Percentiles rank a stretch among this genome's conserved stretches.
Conservation (phyloP, 164 flowering plant species). For the Vitis rupestris region DNA sequence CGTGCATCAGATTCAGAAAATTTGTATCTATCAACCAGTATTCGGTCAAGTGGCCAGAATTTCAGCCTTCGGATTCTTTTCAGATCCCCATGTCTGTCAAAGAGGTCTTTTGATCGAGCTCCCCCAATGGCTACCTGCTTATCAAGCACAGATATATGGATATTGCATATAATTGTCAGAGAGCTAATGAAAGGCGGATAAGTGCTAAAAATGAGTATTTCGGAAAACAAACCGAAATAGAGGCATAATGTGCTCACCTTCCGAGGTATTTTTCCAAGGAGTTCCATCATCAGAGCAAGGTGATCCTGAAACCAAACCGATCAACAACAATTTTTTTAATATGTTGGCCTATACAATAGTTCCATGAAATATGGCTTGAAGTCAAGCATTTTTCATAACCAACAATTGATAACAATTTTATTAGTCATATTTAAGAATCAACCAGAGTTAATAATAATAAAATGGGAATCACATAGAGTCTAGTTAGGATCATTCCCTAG, state of each 20-base stretch:
- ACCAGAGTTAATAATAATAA: no score
- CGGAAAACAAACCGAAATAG: background rate
- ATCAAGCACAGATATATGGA: constrained; percentile 4
- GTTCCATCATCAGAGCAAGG: constrained; percentile 97
- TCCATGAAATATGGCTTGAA: no score
- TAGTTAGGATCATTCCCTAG: no score
- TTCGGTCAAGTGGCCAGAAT: constrained; percentile 59
- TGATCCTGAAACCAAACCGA: constrained; percentile 69
- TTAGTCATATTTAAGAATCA: no score
- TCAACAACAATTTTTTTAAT: background rate
- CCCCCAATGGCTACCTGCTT: constrained; percentile 78
- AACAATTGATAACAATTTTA: no score
- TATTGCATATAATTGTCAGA: constrained; percentile 8
- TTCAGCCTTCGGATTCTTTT: constrained; percentile 88
- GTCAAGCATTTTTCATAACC: no score
- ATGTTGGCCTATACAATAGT: no score
- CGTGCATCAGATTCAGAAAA: constrained; percentile 66
- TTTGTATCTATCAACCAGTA: constrained; percentile 68
- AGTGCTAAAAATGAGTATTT: background rate
- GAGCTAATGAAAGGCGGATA: no score
- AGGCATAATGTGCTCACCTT: constrained; percentile 49
- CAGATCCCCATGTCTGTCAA: constrained; percentile 88
- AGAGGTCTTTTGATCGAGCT: constrained; percentile 75
- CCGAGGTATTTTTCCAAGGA: constrained; percentile 90
- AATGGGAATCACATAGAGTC: no score